Conservation (phyloP, 306 rosid genomes). For the Cucumis sativus region DNA sequence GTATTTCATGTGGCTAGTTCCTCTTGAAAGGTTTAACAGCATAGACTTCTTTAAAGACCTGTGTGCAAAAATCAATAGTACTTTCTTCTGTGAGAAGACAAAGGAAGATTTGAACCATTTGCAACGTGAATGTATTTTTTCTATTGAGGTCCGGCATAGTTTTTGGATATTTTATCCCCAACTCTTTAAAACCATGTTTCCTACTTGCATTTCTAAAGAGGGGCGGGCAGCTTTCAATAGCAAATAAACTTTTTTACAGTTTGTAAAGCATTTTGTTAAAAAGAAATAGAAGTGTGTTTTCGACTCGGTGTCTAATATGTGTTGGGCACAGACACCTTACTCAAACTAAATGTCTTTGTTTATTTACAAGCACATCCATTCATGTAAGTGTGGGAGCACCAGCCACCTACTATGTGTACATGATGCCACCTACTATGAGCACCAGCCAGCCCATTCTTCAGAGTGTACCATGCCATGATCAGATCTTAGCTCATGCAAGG, state of each 20-base stretch:
- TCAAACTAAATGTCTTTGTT: neutral
- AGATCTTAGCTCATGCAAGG: neutral
- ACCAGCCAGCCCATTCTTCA: neutral
- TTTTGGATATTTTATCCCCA: neutral
- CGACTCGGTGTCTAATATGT: neutral
- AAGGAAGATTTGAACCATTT: neutral
- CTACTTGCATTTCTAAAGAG: neutral
- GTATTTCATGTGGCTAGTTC: neutral
- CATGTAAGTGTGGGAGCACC: neutral
- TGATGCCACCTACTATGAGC: no score
- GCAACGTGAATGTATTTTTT: neutral
- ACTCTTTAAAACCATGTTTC: neutral
- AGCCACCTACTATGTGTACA: neutral
- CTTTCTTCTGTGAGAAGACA: neutral
- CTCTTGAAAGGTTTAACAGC: neutral
- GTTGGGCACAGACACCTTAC: neutral
- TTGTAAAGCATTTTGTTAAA: neutral
- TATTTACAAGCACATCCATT: neutral
- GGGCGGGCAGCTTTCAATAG: neutral
- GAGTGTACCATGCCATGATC: neutral
- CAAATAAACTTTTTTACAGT: neutral
- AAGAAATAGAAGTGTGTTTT: neutral
- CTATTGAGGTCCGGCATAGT: neutral
- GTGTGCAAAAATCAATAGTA: neutral
- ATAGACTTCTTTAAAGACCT: neutral